Evolutionary conservation across 495 filamentous ascomycete genomes (phyloP).

Genomic region (Daldinia grandis): DNA sequence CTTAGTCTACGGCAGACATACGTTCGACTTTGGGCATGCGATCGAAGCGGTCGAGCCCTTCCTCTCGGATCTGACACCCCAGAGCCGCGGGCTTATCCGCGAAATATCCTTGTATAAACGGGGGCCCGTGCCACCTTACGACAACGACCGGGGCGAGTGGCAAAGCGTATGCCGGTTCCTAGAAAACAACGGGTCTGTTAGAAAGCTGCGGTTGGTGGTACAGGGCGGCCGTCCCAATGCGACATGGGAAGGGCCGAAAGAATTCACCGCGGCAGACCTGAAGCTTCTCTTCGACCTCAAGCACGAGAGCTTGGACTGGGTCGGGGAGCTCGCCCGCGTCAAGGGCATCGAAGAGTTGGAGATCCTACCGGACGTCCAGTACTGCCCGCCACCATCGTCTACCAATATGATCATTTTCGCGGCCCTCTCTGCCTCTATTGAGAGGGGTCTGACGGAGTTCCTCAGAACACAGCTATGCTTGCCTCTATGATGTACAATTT

Average conservation of each 20-base stretch:
- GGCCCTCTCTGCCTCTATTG: slow-evolving; percentile 61
- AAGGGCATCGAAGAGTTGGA: slow-evolving; percentile 52
- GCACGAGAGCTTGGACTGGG: slow-evolving; percentile 61
- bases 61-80: slow-evolving; percentile 59
- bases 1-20: slow-evolving; percentile 60
- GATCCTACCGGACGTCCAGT: slow-evolving; percentile 52
- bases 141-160: slow-evolving; percentile 65
- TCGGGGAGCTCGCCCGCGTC: slow-evolving; percentile 53
- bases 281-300: slow-evolving; percentile 46
- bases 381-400: slow-evolving; percentile 51
- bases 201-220: slow-evolving; percentile 54
- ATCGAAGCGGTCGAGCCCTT: slow-evolving; percentile 65
- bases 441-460: slow-evolving; percentile 58
- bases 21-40: slow-evolving; percentile 61
- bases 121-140: slow-evolving; percentile 55
- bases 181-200: slow-evolving; percentile 42
- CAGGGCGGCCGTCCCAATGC: slow-evolving; percentile 54
- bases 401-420: slow-evolving; percentile 58
- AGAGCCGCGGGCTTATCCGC: slow-evolving; percentile 52
- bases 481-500: background rate
- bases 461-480: slow-evolving; percentile 48
- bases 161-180: slow-evolving; percentile 54
- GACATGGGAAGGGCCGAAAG: slow-evolving; percentile 52
- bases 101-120: slow-evolving; percentile 59
- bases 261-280: slow-evolving; percentile 53